Conservation (phyloP, 352 stramenopile species). For the Phytophthora lateralis region DNA sequence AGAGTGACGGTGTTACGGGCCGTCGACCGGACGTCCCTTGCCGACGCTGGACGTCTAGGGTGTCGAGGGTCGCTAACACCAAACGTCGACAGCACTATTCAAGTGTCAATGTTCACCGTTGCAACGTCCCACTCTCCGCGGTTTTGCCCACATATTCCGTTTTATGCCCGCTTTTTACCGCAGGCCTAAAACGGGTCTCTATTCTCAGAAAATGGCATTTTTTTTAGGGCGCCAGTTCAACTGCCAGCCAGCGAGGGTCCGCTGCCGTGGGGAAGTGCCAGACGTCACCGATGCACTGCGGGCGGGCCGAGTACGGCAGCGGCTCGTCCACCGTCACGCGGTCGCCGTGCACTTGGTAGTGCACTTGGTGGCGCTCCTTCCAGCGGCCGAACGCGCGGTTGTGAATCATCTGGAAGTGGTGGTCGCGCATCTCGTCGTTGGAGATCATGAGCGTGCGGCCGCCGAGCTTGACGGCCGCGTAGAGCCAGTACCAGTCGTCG, state of each 20-base stretch:
- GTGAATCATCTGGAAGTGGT: conserved; percentile 99
- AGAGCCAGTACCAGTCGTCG: conserved; percentile 99
- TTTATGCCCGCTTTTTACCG: not conserved
- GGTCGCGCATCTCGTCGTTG: conserved; percentile 99
- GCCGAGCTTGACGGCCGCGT: conserved; percentile 90
- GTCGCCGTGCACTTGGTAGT: conserved; percentile 82
- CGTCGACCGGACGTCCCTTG: no score
- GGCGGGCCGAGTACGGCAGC: conserved; percentile 56
- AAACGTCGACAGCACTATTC: no score
- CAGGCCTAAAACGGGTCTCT: not conserved
- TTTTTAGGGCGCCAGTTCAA: not conserved
- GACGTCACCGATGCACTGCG: conserved; percentile 55
- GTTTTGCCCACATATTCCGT: not conserved
- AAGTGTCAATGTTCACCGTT: no score
- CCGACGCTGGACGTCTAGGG: no score
- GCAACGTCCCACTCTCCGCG: not conserved
- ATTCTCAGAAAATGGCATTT: not conserved
- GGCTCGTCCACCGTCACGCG: conserved; percentile 61
- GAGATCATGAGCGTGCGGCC: conserved; percentile 90
- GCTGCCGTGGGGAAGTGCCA: conserved; percentile 70
- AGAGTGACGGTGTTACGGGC: no score
- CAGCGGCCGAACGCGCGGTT: conserved; percentile 94
- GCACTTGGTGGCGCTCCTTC: conserved; percentile 97
- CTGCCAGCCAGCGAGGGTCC: not conserved
- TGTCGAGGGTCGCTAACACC: no score